Percentiles rank a stretch among this genome's conserved stretches.
phyloP scores from a whole-genome alignment of 768 basidiomycete genomes.

The Rossbeevera mucosa region DNA sequence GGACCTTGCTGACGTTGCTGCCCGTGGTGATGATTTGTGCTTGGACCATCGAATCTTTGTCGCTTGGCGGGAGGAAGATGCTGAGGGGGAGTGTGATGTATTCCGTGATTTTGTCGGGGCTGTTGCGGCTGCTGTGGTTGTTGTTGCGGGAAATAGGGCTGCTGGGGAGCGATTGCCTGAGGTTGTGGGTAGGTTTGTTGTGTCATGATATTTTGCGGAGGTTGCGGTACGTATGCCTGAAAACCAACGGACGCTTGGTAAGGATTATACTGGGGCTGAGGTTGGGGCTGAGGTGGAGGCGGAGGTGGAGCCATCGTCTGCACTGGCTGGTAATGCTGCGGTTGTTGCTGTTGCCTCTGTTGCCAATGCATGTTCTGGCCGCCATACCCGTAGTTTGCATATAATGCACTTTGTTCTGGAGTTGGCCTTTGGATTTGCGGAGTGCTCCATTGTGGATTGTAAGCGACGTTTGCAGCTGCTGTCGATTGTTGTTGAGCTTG shows the following conservation, averaged over 20 bases:
- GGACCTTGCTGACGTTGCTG: constrained; percentile 45
- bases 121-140: constrained; percentile 39
- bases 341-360: constrained; percentile 58
- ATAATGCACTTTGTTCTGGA: constrained; percentile 77
- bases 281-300: constrained; percentile 52
- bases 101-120: constrained; percentile 43
- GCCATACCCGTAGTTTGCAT: constrained; percentile 91
- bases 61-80: constrained; percentile 91
- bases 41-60: constrained; percentile 81
- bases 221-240: constrained; percentile 63
- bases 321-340: constrained; percentile 46
- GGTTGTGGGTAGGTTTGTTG: constrained; percentile 48
- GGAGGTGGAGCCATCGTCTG: constrained; percentile 48
- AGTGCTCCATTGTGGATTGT: constrained; percentile 63
- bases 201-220: constrained; percentile 46
- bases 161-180: constrained; percentile 36
- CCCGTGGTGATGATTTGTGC: constrained; percentile 37
- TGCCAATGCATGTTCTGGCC: constrained; percentile 60
- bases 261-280: constrained; percentile 66
- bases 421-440: constrained; percentile 64
- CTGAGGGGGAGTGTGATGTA: constrained; percentile 66
- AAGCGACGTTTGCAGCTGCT: constrained; percentile 44
- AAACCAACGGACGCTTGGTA: constrained; percentile 69
- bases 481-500: constrained; percentile 33
- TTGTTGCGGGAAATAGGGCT: constrained; percentile 38